Conservation (phyloP, 2,329 filamentous ascomycete genomes). For the Xylogone sp. region DNA sequence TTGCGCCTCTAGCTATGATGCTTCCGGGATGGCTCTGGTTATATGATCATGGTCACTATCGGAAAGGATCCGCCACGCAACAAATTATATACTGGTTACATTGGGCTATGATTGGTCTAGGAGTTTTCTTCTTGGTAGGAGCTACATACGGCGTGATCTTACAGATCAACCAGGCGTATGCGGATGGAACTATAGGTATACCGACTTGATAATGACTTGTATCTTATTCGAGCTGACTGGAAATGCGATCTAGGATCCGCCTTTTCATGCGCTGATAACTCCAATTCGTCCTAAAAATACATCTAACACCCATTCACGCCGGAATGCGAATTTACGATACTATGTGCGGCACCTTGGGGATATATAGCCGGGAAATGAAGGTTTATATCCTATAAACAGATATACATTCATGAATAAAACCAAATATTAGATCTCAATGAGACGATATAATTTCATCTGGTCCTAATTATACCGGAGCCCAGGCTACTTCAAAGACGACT, state of each 20-base stretch:
- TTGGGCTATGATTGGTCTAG: constrained; percentile 29
- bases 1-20: constrained; percentile 45
- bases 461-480: too few relatives aligned
- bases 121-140: constrained; percentile 31
- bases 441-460: too few relatives aligned
- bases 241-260: constrained; percentile 20
- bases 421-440: too few relatives aligned
- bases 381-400: too few relatives aligned
- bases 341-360: too few relatives aligned
- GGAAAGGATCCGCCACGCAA: constrained; percentile 28
- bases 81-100: constrained; percentile 26
- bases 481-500: too few relatives aligned
- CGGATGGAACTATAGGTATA: constrained; percentile 8
- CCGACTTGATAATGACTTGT: constrained; percentile 29
- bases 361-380: too few relatives aligned
- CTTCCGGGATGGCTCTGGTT: constrained; percentile 49
- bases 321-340: too few relatives aligned
- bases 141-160: constrained; percentile 41
- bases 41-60: constrained; percentile 41
- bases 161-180: constrained; percentile 46
- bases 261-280: constrained; percentile 43
- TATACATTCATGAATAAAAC: too few relatives aligned
- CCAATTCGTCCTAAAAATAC: constrained; percentile 25
- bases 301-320: too few relatives aligned
- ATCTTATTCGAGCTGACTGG: constrained; percentile 16